These are phyloP conservation scores for Chamaecyparis obtusa DNA, from an alignment of 75 land plant genomes.

Conservation along the genomic window DNA sequence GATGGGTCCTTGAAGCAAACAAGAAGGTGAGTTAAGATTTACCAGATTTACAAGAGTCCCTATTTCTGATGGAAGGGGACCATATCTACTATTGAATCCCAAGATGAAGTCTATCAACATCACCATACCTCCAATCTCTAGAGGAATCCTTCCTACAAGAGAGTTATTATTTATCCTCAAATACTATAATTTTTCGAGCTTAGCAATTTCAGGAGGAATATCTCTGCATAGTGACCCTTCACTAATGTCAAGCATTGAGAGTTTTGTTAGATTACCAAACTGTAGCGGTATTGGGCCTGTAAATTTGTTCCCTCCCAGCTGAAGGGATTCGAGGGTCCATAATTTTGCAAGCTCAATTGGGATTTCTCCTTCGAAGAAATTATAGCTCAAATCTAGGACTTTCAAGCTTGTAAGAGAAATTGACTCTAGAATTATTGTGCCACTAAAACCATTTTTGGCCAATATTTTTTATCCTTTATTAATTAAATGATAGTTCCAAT, in stretches of 20 bases:
- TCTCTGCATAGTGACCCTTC: conserved; percentile 14
- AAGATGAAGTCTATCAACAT: conserved; percentile 14
- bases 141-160: conserved; percentile 23
- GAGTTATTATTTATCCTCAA: conserved; percentile 22
- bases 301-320: conserved; percentile 32
- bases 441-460: not conserved
- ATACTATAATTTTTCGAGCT: conserved; percentile 19
- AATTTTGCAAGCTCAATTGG: conserved; percentile 49
- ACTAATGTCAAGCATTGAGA: conserved; percentile 19
- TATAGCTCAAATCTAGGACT: conserved; percentile 14
- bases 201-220: conserved; percentile 5
- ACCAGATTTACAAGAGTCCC: conserved; percentile 15
- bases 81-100: conserved; percentile 19
- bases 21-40: conserved; percentile 13
- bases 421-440: conserved; percentile 19
- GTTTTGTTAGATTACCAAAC: conserved; percentile 28
- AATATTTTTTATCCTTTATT: not conserved
- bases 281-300: conserved; percentile 40
- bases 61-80: conserved; percentile 22
- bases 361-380: conserved; percentile 35
- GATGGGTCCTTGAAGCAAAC: conserved; percentile 18
- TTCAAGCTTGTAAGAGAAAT: conserved; percentile 15
- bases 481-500: no score
- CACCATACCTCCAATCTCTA: conserved; percentile 17
- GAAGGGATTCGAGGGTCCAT: conserved; percentile 28